Conservation (phyloP, 768 basidiomycete species). For the Exidia glandulosa region DNA sequence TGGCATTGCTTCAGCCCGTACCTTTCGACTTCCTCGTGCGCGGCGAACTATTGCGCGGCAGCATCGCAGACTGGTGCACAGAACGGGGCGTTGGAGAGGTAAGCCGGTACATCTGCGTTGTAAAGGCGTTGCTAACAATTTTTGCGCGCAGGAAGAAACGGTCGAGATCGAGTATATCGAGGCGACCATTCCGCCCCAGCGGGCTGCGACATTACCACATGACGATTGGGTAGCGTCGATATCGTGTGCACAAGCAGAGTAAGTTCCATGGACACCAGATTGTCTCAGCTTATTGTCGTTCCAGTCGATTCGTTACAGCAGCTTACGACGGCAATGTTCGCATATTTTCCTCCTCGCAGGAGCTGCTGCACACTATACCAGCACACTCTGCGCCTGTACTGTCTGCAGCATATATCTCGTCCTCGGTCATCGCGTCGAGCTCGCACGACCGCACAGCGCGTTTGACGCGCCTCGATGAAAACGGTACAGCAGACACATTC, state of each 20-base stretch:
- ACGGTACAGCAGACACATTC: constrained; percentile 29
- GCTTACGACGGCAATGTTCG: constrained; percentile 76
- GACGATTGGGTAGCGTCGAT: constrained; percentile 92
- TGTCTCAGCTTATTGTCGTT: not conserved
- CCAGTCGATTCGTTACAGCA: constrained; percentile 60
- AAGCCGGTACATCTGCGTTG: constrained; percentile 8
- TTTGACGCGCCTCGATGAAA: constrained; percentile 27
- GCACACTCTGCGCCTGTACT: constrained; percentile 52
- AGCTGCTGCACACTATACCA: constrained; percentile 34
- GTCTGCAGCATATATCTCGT: constrained; percentile 15
- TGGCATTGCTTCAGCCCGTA: constrained; percentile 58
- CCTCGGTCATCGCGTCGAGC: constrained; percentile 45
- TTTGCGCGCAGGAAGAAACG: constrained; percentile 58
- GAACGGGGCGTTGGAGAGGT: constrained; percentile 67
- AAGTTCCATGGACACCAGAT: constrained; percentile 2
- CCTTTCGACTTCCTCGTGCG: constrained; percentile 90
- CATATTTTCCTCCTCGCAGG: constrained; percentile 60
- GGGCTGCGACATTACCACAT: constrained; percentile 66
- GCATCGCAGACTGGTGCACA: constrained; percentile 62
- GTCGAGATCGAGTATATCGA: constrained; percentile 89
- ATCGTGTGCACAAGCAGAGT: constrained; percentile 50
- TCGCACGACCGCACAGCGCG: constrained; percentile 73
- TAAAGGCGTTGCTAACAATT: not conserved
- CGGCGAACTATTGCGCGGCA: constrained; percentile 67
- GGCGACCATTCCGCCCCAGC: constrained; percentile 77